Evolutionary conservation across 805 yeast species (phyloP), one percentile per base, ranked within the genome.

Genomic region (Cyberlindnera nakhonratchasimensis): DNA sequence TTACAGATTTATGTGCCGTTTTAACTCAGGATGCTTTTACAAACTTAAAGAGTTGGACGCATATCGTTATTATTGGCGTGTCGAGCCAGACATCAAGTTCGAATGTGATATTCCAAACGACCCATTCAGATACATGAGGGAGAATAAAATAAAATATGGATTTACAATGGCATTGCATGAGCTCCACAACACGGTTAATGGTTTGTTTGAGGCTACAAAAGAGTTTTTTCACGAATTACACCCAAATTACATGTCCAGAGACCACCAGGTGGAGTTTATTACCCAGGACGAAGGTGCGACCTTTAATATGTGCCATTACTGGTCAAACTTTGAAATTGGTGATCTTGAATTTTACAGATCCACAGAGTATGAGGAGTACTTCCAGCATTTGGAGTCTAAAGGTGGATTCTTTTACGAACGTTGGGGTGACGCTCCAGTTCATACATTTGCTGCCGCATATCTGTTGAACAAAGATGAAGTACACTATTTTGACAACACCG

Each of bases 401-500:
- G 95, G 95, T 43, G 95, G 95, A 1, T 86, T 86, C 60, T 86
- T 77, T 61, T 84, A 85, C 58, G 93, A 87, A 65, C 72, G 96
- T 51, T 87, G 96, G 95, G 96, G 96, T 17, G 96, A 87, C 64
- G 96, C 95, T 0, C 95, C 95, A 4, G 77, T 86, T n/a, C 95
- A 86, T 64, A 77, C 95, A 1, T 72, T 86, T 38, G 95, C 86
- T 5, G 85, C 79, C 3, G 65, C 88, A 2, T 64, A 82, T 35
- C 70, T 84, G 54, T 61, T 81, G 38, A 72, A 77, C 47, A 69
- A 70, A 52, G 64, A 67, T 23, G 75, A 83, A 54, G 59, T 86
- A 14, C 86, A 82, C 61, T 83, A 75, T 66, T 83, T 86, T 54
- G 82, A 79, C 43, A 82, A 86, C 48, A 71, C 86, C 30, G 95